phyloP scores from a whole-genome alignment of 805 yeast species.

The Wickerhamiella brachini region DNA sequence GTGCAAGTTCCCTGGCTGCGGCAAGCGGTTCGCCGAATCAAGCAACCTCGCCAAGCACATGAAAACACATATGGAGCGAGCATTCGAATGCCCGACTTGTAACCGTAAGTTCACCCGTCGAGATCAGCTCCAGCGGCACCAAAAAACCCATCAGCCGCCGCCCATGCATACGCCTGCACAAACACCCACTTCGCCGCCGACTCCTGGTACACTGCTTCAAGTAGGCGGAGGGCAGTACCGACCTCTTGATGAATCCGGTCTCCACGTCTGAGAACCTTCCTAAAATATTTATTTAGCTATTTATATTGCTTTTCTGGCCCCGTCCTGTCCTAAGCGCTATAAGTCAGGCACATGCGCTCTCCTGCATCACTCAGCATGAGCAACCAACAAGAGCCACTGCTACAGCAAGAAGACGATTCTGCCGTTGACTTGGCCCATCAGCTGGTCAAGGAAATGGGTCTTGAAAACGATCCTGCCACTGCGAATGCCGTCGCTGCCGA shows the following conservation, averaged over 20 bases:
- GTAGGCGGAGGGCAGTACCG: neutral
- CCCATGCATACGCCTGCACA: slow-evolving; percentile 5
- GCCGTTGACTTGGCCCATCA: slow-evolving; percentile 45
- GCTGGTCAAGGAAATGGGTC: slow-evolving; percentile 44
- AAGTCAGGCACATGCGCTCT: too few relatives aligned
- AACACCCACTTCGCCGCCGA: neutral
- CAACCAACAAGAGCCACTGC: slow-evolving; percentile 33
- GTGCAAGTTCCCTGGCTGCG: slow-evolving; percentile 72
- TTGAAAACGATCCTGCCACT: slow-evolving; percentile 22
- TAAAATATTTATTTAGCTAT: neutral
- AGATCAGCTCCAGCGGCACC: slow-evolving; percentile 18
- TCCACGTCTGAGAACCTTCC: neutral
- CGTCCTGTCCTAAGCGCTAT: too few relatives aligned
- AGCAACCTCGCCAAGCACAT: slow-evolving; percentile 81
- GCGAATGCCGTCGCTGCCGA: slow-evolving; percentile 5
- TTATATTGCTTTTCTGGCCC: too few relatives aligned
- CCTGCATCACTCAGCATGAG: slow-evolving; percentile 28
- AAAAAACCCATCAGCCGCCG: slow-evolving; percentile 3
- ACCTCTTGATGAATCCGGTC: neutral
- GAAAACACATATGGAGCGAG: slow-evolving; percentile 45
- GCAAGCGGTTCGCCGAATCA: slow-evolving; percentile 74
- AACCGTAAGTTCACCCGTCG: slow-evolving; percentile 14
- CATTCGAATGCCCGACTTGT: slow-evolving; percentile 13
- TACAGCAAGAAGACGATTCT: slow-evolving; percentile 13
- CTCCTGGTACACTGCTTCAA: neutral